These are phyloP conservation scores for Cutaneotrichosporon sp. DNA, from an alignment of 1,284 basidiomycete species.

Conservation along the genomic window DNA sequence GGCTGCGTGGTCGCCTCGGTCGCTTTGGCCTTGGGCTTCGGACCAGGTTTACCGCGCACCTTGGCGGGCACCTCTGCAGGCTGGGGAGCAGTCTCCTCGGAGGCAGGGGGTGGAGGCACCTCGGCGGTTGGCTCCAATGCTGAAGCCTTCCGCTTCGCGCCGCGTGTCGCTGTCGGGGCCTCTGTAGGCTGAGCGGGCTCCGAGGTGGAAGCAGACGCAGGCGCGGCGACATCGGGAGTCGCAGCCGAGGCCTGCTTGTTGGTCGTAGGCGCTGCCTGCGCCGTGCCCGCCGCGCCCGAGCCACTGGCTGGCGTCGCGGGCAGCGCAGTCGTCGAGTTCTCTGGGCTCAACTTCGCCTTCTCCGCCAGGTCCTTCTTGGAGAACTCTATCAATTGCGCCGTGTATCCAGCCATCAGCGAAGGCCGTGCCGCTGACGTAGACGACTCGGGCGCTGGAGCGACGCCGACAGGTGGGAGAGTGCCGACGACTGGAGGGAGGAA, in stretches of 20 bases:
- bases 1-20: background rate
- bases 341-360: background rate
- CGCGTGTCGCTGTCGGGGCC: too few species aligned
- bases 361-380: background rate
- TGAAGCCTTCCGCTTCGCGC: background rate
- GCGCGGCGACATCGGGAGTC: too few species aligned
- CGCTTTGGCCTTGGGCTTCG: background rate
- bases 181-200: too few species aligned
- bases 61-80: background rate
- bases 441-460: background rate
- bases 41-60: background rate
- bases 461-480: background rate
- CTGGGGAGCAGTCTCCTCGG: background rate
- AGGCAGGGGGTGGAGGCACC: background rate
- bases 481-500: conserved; percentile 1
- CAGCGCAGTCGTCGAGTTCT: too few species aligned
- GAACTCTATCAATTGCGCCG: background rate
- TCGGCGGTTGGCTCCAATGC: background rate
- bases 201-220: too few species aligned
- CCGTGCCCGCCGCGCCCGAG: too few species aligned
- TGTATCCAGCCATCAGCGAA: background rate
- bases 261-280: too few species aligned
- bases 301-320: too few species aligned
- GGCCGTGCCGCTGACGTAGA: background rate
- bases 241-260: too few species aligned